These are phyloP conservation scores for Neonectria ditissima DNA, from an alignment of 2,329 filamentous ascomycete species.

Conservation along the genomic window DNA sequence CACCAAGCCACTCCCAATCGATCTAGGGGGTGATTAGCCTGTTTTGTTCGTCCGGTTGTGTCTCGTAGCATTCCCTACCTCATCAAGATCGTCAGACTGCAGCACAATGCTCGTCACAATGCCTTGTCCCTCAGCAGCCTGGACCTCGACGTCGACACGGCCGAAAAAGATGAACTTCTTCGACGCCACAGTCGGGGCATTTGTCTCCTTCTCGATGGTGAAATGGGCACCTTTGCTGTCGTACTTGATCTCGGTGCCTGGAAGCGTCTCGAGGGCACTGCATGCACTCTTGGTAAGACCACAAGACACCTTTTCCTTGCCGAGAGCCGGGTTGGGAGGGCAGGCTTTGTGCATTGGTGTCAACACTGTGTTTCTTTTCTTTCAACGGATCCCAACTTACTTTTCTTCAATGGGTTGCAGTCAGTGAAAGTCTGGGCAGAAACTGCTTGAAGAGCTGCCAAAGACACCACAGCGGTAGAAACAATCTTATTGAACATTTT, in stretches of 20 bases:
- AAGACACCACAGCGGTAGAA: slow-evolving; percentile 15
- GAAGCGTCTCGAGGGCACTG: slow-evolving; percentile 59
- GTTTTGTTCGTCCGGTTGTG: background rate
- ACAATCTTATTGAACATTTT: slow-evolving; percentile 11
- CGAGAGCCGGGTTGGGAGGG: slow-evolving; percentile 80
- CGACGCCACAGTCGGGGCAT: slow-evolving; percentile 78
- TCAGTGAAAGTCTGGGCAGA: slow-evolving; percentile 65
- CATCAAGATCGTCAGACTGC: slow-evolving; percentile 86
- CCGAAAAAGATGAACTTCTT: slow-evolving; percentile 98
- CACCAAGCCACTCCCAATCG: slow-evolving; percentile 91
- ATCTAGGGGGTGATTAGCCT: slow-evolving; percentile 65
- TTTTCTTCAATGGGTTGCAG: slow-evolving; percentile 65
- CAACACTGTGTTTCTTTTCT: background rate
- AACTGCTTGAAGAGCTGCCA: slow-evolving; percentile 47
- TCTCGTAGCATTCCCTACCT: slow-evolving; percentile 36
- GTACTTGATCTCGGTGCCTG: slow-evolving; percentile 62
- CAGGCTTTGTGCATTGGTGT: slow-evolving; percentile 61
- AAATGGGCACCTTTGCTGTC: slow-evolving; percentile 63
- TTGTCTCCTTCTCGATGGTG: slow-evolving; percentile 73
- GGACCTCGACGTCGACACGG: slow-evolving; percentile 80
- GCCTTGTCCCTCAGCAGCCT: slow-evolving; percentile 81
- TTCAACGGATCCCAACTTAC: slow-evolving; percentile 42
- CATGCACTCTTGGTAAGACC: slow-evolving; percentile 82
- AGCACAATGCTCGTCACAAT: slow-evolving; percentile 91
- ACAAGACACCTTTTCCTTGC: slow-evolving; percentile 65